A percentile compares a stretch with the other conserved stretches of the same genome.
phyloP scores from a whole-genome alignment of 768 basidiomycete genomes.

The Rhizopogon vinicolor region DNA sequence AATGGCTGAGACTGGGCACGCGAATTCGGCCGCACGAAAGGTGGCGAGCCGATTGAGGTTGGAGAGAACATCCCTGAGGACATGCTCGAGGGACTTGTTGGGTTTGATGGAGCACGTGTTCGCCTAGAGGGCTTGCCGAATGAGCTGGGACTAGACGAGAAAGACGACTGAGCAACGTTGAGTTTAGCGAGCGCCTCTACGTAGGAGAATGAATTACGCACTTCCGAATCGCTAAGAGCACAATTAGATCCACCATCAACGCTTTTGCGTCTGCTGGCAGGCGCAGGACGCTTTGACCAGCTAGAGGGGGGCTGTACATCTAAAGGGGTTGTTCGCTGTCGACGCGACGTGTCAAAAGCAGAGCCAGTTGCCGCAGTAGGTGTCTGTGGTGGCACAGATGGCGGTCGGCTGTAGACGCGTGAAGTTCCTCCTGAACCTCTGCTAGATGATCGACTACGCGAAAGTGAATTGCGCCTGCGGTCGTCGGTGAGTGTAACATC shows the following conservation, averaged over 20 bases:
- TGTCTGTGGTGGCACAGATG: conserved; percentile 55
- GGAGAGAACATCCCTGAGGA: conserved; percentile 36
- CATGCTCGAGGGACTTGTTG: conserved; percentile 33
- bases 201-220: conserved; percentile 24
- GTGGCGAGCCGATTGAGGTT: conserved; percentile 37
- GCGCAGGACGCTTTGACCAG: conserved; percentile 66
- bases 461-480: conserved; percentile 33
- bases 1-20: conserved; percentile 51
- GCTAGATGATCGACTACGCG: conserved; percentile 50
- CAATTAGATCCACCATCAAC: conserved; percentile 58
- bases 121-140: conserved; percentile 45
- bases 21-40: conserved; percentile 59
- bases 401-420: conserved; percentile 41
- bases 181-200: not conserved
- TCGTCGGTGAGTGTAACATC: conserved; percentile 30
- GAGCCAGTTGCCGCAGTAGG: conserved; percentile 40
- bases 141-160: conserved; percentile 34
- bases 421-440: conserved; percentile 46
- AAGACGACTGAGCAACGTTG: conserved; percentile 24
- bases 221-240: conserved; percentile 69
- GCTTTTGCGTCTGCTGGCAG: conserved; percentile 66
- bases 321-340: conserved; percentile 71
- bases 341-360: conserved; percentile 62
- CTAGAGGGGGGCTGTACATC: conserved; percentile 61
- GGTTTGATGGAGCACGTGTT: conserved; percentile 68